Evolutionary conservation across 1,284 basidiomycete species (phyloP).

Genomic region (Retiboletus flavoniger): DNA sequence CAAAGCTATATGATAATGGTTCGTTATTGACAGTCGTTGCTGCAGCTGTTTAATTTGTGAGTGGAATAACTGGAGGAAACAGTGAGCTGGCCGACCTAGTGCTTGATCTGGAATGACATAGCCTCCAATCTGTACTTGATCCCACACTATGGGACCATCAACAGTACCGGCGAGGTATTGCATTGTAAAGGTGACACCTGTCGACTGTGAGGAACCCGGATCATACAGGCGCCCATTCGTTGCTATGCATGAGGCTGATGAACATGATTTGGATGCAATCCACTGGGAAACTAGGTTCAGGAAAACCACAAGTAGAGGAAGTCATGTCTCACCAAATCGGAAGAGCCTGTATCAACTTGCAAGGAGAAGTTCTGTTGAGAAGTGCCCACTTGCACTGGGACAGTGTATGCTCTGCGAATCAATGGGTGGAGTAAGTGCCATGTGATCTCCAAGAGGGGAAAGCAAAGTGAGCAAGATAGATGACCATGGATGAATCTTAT

Average conservation of each 20-base stretch:
- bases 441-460: background rate
- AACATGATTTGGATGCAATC: slow-evolving; percentile 60
- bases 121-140: slow-evolving; percentile 54
- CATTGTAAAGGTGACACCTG: slow-evolving; percentile 47
- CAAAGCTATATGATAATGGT: slow-evolving; percentile 52
- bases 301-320: slow-evolving; percentile 3
- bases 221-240: slow-evolving; percentile 51
- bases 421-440: background rate
- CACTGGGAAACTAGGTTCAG: slow-evolving; percentile 43
- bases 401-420: slow-evolving; percentile 54
- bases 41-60: slow-evolving; percentile 45
- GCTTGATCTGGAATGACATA: slow-evolving; percentile 63
- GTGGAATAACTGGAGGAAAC: background rate
- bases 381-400: slow-evolving; percentile 53
- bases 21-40: slow-evolving; percentile 52
- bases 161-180: slow-evolving; percentile 58
- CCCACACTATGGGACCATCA: slow-evolving; percentile 65
- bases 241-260: slow-evolving; percentile 45
- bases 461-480: background rate
- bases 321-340: slow-evolving; percentile 57
- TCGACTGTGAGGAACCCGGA: slow-evolving; percentile 43
- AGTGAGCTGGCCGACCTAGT: slow-evolving; percentile 44
- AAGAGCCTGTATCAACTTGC: slow-evolving; percentile 75
- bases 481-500: background rate
- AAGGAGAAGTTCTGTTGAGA: slow-evolving; percentile 51